Evolutionary conservation across 331 rosid genomes (phyloP).

Genomic region (Saraca asoca): DNA sequence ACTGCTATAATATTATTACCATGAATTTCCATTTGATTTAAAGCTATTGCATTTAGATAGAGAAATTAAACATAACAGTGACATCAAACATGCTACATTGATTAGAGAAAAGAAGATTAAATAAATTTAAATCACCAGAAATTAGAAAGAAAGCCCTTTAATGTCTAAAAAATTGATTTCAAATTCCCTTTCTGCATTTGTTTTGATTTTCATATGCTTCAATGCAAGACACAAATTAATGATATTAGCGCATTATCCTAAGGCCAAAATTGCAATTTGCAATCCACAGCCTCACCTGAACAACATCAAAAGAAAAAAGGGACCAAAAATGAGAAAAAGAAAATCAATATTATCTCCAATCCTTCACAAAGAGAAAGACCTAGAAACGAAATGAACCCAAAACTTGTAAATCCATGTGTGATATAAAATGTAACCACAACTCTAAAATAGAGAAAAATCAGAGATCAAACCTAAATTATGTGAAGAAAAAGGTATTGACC

Average conservation of each 20-base stretch:
- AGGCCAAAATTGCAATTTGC: background rate
- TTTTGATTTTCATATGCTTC: background rate
- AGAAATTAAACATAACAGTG: too few relatives aligned
- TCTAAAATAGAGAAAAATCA: too few relatives aligned
- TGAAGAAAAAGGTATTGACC: too few relatives aligned
- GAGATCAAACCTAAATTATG: too few relatives aligned
- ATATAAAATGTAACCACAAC: too few relatives aligned
- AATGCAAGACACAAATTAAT: background rate
- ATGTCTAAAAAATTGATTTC: background rate
- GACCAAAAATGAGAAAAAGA: background rate
- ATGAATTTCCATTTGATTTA: background rate
- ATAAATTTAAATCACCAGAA: background rate
- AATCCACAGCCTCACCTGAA: background rate
- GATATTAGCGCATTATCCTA: background rate
- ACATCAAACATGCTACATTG: too few relatives aligned
- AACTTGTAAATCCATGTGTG: too few relatives aligned
- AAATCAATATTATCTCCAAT: background rate
- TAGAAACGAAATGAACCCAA: too few relatives aligned
- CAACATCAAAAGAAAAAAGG: background rate
- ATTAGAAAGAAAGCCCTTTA: conserved; percentile 5
- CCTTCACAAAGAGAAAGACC: too few relatives aligned
- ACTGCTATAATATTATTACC: background rate
- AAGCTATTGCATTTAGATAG: too few relatives aligned
- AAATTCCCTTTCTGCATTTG: background rate
- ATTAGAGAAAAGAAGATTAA: too few relatives aligned